A percentile compares a stretch with the other conserved stretches of the same genome.
phyloP scores from a whole-genome alignment of 1,284 basidiomycete species.

The Ustilago hordei region DNA sequence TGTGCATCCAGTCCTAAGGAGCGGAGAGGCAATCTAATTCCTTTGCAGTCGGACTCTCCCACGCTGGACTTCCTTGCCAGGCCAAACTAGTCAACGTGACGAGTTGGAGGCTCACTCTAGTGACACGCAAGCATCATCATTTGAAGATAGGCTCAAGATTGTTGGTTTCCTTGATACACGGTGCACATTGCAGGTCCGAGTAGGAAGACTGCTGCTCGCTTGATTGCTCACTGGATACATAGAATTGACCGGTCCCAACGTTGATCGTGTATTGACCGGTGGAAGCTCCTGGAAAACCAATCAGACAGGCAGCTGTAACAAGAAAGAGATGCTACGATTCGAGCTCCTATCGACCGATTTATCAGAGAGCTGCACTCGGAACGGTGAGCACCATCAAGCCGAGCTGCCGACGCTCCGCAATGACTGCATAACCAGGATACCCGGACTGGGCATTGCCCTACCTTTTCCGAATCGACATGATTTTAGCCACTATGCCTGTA shows the following conservation, averaged over 20 bases:
- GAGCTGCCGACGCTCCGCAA: background rate
- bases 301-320: background rate
- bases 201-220: background rate
- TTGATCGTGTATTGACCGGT: background rate
- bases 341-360: background rate
- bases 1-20: background rate
- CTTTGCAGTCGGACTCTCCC: background rate
- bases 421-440: background rate
- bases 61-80: background rate
- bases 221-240: conserved; percentile 1
- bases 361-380: background rate
- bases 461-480: background rate
- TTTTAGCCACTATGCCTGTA: background rate
- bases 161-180: background rate
- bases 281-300: background rate
- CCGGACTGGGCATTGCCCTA: background rate
- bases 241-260: background rate
- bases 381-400: background rate
- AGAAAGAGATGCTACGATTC: background rate
- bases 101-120: too few relatives aligned
- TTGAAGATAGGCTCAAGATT: conserved; percentile 5
- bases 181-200: background rate
- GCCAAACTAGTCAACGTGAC: background rate
- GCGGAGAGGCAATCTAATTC: conserved; percentile 4
- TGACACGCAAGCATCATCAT: background rate